A percentile compares a stretch with the other conserved stretches of the same genome.
phyloP scores from a whole-genome alignment of 2,329 filamentous ascomycete genomes.

The Calonectria henricotiae region DNA sequence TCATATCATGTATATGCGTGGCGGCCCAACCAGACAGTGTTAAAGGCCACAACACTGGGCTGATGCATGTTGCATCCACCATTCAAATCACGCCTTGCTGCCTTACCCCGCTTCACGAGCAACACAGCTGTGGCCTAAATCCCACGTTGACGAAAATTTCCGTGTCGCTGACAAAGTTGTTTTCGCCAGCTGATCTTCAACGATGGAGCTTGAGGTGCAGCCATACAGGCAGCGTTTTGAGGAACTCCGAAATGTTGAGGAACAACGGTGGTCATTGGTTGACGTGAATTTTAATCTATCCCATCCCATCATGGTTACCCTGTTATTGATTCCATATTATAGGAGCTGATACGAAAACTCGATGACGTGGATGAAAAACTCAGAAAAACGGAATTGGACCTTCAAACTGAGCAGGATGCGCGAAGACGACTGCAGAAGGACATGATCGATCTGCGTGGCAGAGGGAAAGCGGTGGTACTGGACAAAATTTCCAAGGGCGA shows the following conservation, averaged over 20 bases:
- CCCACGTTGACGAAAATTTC: too few relatives aligned
- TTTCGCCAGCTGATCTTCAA: not conserved
- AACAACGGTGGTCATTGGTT: not conserved
- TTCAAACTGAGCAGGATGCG: not conserved
- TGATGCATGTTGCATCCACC: not conserved
- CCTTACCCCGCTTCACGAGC: not conserved
- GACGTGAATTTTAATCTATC: not conserved
- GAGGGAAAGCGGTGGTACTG: not conserved
- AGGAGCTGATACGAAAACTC: not conserved
- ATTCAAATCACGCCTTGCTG: not conserved
- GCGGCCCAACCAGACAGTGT: not conserved
- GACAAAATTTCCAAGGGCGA: not conserved
- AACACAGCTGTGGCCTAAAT: not conserved
- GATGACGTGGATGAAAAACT: not conserved
- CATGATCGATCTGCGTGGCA: not conserved
- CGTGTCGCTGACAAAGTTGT: not conserved
- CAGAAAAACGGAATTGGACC: not conserved
- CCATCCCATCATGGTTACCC: not conserved
- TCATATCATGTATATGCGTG: too few relatives aligned
- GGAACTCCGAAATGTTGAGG: not conserved
- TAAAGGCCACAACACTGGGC: not conserved
- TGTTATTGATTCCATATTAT: not conserved
- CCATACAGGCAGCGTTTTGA: not conserved
- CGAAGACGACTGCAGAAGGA: not conserved
- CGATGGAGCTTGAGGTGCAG: not conserved